phyloP scores from a whole-genome alignment of 2,329 filamentous ascomycete species.

The Aspergillus persii region DNA sequence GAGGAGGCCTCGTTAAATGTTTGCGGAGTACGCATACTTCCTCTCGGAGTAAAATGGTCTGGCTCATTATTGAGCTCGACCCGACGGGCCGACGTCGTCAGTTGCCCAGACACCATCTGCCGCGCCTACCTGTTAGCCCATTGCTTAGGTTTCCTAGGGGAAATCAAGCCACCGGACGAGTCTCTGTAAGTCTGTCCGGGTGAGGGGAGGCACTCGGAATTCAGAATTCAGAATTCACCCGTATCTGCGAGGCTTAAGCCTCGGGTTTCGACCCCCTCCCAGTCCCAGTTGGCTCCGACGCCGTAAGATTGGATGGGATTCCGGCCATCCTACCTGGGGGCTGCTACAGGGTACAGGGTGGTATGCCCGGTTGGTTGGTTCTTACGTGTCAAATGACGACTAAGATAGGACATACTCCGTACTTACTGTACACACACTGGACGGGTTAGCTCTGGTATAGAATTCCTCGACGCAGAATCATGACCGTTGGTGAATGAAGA shows the following conservation, averaged over 20 bases:
- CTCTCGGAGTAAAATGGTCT: neutral
- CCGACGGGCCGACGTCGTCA: neutral
- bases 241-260: slow-evolving; percentile 4
- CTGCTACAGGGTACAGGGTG: neutral
- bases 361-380: neutral
- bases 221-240: neutral
- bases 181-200: too few relatives aligned
- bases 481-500: neutral
- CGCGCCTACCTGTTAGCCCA: neutral
- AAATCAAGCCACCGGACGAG: neutral
- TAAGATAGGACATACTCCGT: neutral
- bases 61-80: too few relatives aligned
- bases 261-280: neutral
- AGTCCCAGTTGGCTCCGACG: neutral
- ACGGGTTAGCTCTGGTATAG: too few relatives aligned
- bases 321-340: neutral
- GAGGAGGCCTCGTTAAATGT: too few relatives aligned
- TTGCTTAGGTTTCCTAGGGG: neutral
- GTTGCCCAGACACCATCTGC: neutral
- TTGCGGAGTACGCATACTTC: too few relatives aligned
- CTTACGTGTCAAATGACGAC: neutral
- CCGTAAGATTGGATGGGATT: neutral
- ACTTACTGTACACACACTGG: neutral
- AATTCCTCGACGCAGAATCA: too few relatives aligned
- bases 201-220: neutral